These are phyloP conservation scores for Talaromyces atroroseus DNA, from an alignment of 2,329 filamentous ascomycete genomes.

Conservation along the genomic window DNA sequence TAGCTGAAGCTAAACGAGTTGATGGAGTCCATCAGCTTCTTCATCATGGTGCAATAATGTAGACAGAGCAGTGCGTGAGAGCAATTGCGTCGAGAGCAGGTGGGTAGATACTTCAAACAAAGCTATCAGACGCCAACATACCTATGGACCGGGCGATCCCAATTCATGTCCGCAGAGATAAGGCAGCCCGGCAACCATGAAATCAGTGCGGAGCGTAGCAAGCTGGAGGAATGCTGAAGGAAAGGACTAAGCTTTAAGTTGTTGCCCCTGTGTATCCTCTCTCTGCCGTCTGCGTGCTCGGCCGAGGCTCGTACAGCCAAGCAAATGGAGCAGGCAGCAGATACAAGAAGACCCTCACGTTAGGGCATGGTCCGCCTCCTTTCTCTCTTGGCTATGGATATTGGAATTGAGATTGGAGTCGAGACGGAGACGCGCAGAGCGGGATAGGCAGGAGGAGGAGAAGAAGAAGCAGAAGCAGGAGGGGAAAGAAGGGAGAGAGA, in stretches of 20 bases:
- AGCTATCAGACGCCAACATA: constrained; percentile 23
- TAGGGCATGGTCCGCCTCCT: constrained; percentile 9
- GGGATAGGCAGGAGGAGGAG: not conserved
- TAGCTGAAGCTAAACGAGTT: constrained; percentile 41
- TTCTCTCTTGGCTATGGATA: not conserved
- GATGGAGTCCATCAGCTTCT: constrained; percentile 29
- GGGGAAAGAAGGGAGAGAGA: not conserved
- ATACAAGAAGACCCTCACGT: not conserved
- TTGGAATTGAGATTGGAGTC: not conserved
- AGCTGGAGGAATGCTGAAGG: constrained; percentile 26
- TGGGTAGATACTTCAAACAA: not conserved
- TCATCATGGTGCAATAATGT: constrained; percentile 16
- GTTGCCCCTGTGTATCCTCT: constrained; percentile 8
- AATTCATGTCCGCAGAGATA: constrained; percentile 42
- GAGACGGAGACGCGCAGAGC: not conserved
- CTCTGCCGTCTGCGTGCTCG: constrained; percentile 4
- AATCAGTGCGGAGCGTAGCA: constrained; percentile 19
- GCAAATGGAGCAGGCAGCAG: constrained; percentile 22
- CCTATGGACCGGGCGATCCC: constrained; percentile 43
- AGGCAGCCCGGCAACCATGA: constrained; percentile 32
- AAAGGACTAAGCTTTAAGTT: constrained; percentile 18
- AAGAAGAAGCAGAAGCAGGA: constrained; percentile 4
- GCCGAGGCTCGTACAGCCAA: constrained; percentile 15
- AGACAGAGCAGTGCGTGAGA: not conserved
- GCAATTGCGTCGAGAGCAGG: not conserved